Evolutionary conservation across 768 basidiomycete genomes (phyloP).

Genomic region (Auricularia sp.): DNA sequence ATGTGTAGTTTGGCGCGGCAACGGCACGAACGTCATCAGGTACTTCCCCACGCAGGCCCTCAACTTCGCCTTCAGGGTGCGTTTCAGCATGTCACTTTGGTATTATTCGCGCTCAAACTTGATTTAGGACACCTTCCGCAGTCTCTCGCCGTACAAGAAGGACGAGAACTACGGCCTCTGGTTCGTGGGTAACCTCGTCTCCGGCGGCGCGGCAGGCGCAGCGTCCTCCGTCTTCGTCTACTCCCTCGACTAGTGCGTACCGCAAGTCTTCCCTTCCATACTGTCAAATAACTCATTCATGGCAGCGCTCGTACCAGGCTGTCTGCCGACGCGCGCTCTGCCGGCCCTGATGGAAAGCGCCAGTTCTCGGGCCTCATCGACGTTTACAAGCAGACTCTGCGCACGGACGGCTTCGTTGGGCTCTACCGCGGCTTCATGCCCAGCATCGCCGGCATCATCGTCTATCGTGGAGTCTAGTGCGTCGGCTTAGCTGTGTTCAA

Average conservation of each 20-base stretch:
- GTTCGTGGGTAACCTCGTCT: conserved; percentile 31
- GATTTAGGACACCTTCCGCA: conserved; percentile 27
- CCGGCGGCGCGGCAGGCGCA: conserved; percentile 35
- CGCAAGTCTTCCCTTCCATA: not conserved
- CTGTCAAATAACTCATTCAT: too few species aligned
- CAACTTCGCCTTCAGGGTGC: conserved; percentile 34
- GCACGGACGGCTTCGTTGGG: conserved; percentile 29
- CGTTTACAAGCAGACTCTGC: conserved; percentile 33
- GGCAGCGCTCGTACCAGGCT: conserved; percentile 31
- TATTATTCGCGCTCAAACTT: not conserved
- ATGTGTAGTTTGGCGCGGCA: conserved; percentile 32
- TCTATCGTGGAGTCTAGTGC: conserved; percentile 36
- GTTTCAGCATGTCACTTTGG: not conserved
- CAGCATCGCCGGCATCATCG: conserved; percentile 30
- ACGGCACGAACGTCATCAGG: conserved; percentile 32
- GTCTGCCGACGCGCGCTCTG: conserved; percentile 29
- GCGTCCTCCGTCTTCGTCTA: conserved; percentile 34
- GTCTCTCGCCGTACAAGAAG: conserved; percentile 26
- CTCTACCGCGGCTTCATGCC: conserved; percentile 34
- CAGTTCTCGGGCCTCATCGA: conserved; percentile 33
- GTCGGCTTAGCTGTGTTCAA: conserved; percentile 4
- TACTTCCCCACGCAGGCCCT: conserved; percentile 39
- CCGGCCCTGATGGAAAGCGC: conserved; percentile 26
- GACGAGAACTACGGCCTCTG: conserved; percentile 28
- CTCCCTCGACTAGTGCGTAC: conserved; percentile 31